phyloP scores from a whole-genome alignment of 805 yeast genomes.

The Blastobotrys terrestris region DNA sequence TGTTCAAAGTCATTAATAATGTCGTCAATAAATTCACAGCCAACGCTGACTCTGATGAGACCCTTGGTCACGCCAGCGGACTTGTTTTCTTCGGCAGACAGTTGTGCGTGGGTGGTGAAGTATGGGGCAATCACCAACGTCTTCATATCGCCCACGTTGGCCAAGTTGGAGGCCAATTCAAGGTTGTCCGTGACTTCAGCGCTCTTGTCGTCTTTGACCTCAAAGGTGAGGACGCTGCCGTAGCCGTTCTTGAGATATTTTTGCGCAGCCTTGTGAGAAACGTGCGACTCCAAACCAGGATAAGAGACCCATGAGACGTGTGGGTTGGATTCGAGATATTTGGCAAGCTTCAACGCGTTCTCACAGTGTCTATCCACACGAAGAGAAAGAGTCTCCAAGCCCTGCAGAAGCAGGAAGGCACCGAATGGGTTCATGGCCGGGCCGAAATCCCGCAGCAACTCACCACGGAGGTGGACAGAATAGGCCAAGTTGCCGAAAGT shows the following conservation, averaged over 20 bases:
- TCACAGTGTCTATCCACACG: conserved; percentile 89
- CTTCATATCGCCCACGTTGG: conserved; percentile 95
- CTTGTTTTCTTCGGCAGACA: conserved; percentile 69
- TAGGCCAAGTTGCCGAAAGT: conserved; percentile 76
- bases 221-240: conserved; percentile 87
- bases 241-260: conserved; percentile 74
- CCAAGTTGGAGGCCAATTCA: conserved; percentile 84
- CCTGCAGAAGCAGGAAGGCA: conserved; percentile 79
- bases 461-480: conserved; percentile 74
- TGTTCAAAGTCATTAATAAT: conserved; percentile 84
- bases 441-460: conserved; percentile 86
- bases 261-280: conserved; percentile 74
- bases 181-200: conserved; percentile 79
- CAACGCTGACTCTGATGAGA: conserved; percentile 81
- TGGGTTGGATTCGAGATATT: conserved; percentile 57
- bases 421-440: conserved; percentile 85
- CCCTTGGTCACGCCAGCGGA: conserved; percentile 87
- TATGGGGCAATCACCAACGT: conserved; percentile 94
- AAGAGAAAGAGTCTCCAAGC: conserved; percentile 87
- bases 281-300: conserved; percentile 78
- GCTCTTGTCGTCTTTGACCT: conserved; percentile 67
- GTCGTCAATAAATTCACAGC: conserved; percentile 88
- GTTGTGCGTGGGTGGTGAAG: conserved; percentile 93
- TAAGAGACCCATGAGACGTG: conserved; percentile 87
- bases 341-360: conserved; percentile 76